phyloP scores from a whole-genome alignment of 495 filamentous ascomycete genomes.

The Bryoglossum gracile region DNA sequence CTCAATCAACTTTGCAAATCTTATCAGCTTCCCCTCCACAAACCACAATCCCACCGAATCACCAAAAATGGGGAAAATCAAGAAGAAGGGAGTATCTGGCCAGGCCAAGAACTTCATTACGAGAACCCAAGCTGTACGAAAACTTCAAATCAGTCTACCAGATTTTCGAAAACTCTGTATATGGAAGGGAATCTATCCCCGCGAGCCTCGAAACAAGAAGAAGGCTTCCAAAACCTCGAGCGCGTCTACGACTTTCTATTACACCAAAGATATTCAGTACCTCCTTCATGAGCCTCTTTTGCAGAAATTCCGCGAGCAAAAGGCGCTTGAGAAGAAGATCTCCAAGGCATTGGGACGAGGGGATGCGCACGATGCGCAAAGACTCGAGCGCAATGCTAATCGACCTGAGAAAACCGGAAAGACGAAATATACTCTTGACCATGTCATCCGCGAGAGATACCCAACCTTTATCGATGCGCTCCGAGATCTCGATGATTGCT shows the following conservation, averaged over 20 bases:
- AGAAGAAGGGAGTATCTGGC: slow-evolving; percentile 93
- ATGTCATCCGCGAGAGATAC: slow-evolving; percentile 96
- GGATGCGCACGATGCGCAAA: slow-evolving; percentile 75
- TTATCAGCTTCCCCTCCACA: slow-evolving; percentile 1
- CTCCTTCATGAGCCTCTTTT: slow-evolving; percentile 95
- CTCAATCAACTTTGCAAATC: slow-evolving; percentile 6
- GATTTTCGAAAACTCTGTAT: slow-evolving; percentile 98
- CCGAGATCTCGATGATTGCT: slow-evolving; percentile 89
- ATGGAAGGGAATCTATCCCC: slow-evolving; percentile 98
- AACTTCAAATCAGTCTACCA: slow-evolving; percentile 92
- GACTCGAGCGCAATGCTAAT: slow-evolving; percentile 51
- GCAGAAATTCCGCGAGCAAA: slow-evolving; percentile 93
- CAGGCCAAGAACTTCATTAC: slow-evolving; percentile 98
- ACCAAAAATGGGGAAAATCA: slow-evolving; percentile 66
- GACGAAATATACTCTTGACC: slow-evolving; percentile 82
- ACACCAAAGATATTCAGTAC: slow-evolving; percentile 97
- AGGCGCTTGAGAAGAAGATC: slow-evolving; percentile 94
- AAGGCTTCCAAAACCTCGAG: slow-evolving; percentile 90
- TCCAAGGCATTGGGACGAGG: slow-evolving; percentile 81
- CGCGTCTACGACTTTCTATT: slow-evolving; percentile 93
- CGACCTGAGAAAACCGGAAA: slow-evolving; percentile 78
- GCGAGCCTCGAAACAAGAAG: slow-evolving; percentile 93
- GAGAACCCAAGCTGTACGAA: slow-evolving; percentile 89
- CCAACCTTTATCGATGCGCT: slow-evolving; percentile 94
- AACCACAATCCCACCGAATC: background rate